Conservation (phyloP, 192 early-diverging fungal genomes). For the Diversispora epigaea region DNA sequence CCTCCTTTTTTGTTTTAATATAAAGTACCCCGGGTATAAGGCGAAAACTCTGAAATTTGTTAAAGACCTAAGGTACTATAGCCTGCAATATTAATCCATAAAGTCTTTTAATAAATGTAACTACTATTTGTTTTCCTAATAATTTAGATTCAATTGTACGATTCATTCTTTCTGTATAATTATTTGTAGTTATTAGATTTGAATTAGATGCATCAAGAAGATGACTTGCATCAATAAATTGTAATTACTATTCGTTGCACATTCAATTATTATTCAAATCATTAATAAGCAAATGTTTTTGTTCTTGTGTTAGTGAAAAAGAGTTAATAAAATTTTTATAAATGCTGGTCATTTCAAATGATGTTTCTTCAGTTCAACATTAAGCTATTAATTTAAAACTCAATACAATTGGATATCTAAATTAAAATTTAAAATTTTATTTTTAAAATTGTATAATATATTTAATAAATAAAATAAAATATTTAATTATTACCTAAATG, state of each 20-base stretch:
- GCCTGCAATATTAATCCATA: no score
- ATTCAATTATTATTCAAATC: constrained; percentile 7
- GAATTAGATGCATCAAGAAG: not conserved
- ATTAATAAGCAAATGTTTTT: not conserved
- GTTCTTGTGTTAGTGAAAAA: not conserved
- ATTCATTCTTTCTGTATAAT: no score
- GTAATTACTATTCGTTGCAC: not conserved
- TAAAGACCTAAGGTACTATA: no score
- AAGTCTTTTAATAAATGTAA: no score
- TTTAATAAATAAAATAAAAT: not conserved
- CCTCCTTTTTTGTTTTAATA: no score
- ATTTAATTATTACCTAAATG: not conserved
- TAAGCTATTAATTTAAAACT: not conserved
- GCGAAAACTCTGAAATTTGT: no score
- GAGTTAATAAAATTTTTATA: constrained; percentile 6
- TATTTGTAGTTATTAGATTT: constrained; percentile 3
- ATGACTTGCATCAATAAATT: not conserved
- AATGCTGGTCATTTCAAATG: not conserved
- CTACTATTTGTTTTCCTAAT: no score
- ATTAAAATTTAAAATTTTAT: not conserved
- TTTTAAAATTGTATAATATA: not conserved
- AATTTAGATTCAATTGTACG: constrained; percentile 23
- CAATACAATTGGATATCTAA: not conserved
- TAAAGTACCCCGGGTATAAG: no score
- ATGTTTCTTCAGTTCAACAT: not conserved